Evolutionary conservation across 805 yeast species (phyloP).

Genomic region (Candida nanaspora): DNA sequence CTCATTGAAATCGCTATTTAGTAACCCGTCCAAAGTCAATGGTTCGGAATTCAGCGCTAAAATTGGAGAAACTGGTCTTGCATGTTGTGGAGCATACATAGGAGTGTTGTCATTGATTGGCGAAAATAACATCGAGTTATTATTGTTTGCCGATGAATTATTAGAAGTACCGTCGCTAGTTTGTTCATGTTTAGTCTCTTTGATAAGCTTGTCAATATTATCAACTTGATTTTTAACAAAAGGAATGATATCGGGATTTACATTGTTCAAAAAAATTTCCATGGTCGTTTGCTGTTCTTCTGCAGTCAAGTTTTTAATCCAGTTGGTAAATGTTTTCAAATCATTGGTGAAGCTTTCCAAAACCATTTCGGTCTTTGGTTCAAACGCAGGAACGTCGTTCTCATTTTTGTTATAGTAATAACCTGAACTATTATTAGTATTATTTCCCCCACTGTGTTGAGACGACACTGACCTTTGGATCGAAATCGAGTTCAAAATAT

Average conservation of each 20-base stretch:
- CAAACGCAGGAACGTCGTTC: constrained; percentile 26
- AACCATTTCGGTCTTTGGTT: constrained; percentile 21
- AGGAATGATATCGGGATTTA: constrained; percentile 37
- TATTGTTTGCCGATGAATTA: constrained; percentile 4
- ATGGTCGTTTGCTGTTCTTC: constrained; percentile 41
- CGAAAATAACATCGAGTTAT: constrained; percentile 11
- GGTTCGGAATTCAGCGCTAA: constrained; percentile 28
- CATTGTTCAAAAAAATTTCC: constrained; percentile 38
- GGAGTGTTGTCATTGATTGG: constrained; percentile 15
- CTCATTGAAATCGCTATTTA: constrained; percentile 16
- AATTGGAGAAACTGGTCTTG: constrained; percentile 26
- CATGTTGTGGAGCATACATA: constrained; percentile 14
- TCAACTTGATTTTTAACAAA: constrained; percentile 38
- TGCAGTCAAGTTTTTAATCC: constrained; percentile 39
- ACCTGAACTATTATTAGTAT: background rate
- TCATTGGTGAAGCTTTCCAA: constrained; percentile 33
- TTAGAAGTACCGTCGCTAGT: background rate
- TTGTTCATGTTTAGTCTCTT: background rate
- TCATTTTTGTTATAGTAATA: constrained; percentile 10
- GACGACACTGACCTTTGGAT: background rate
- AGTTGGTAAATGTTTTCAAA: constrained; percentile 35
- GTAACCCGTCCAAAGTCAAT: constrained; percentile 30
- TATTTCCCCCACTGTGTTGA: background rate
- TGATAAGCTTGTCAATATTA: constrained; percentile 8
- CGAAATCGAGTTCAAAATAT: background rate